Percentiles rank a stretch among this genome's conserved stretches.
phyloP scores from a whole-genome alignment of 768 basidiomycete genomes.

The Rhodotorula babjevae region DNA sequence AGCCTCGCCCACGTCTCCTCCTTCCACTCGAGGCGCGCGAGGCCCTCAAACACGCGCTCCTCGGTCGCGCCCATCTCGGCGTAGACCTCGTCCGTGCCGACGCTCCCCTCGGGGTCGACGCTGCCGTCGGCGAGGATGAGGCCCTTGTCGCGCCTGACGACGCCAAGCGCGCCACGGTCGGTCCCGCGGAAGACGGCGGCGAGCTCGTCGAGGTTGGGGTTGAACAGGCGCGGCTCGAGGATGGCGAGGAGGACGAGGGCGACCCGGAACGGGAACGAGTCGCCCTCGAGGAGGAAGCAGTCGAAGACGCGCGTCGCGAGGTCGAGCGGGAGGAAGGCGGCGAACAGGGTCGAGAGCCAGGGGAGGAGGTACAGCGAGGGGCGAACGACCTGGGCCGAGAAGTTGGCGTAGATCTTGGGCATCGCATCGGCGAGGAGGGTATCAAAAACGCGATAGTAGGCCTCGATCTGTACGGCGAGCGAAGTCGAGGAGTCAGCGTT shows the following conservation, averaged over 20 bases:
- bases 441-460: conserved; percentile 89
- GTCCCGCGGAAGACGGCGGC: conserved; percentile 56
- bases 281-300: conserved; percentile 77
- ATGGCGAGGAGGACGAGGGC: conserved; percentile 76
- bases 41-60: conserved; percentile 75
- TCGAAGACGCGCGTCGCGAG: conserved; percentile 87
- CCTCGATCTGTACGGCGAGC: conserved; percentile 61
- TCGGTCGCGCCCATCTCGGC: conserved; percentile 82
- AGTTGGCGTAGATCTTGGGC: conserved; percentile 72
- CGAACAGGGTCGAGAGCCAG: conserved; percentile 75
- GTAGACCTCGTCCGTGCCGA: conserved; percentile 79
- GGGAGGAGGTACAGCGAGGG: conserved; percentile 74
- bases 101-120: conserved; percentile 54
- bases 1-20: conserved; percentile 82
- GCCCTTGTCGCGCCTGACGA: conserved; percentile 34
- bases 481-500: background rate
- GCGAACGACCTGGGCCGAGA: conserved; percentile 86
- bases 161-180: conserved; percentile 53
- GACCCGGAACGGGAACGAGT: conserved; percentile 79
- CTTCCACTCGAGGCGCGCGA: conserved; percentile 80
- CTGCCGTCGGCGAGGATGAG: conserved; percentile 4
- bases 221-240: conserved; percentile 79
- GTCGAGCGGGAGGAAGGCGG: conserved; percentile 84
- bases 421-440: conserved; percentile 85
- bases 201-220: conserved; percentile 75